A percentile compares a stretch with the other conserved stretches of the same genome.
Conservation (phyloP, 352 stramenopile species). For the Pythium graminicola region DNA sequence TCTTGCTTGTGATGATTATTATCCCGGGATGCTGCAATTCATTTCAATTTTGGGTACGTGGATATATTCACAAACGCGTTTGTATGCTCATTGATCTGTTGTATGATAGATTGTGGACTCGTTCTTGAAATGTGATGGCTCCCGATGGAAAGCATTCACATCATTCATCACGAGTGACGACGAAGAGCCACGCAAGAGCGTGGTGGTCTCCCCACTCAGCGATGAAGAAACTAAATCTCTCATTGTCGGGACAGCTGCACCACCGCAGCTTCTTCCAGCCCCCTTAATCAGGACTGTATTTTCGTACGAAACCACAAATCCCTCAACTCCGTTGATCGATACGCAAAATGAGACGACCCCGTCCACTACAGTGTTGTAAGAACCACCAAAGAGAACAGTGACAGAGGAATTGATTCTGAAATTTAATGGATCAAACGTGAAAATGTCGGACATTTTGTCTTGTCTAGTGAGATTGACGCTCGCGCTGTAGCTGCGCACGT, state of each 20-base stretch:
- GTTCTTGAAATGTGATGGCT: constrained; percentile 43
- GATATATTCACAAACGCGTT: no score
- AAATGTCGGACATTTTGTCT: background rate
- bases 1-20: constrained; percentile 75
- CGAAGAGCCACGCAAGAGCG: constrained; percentile 21
- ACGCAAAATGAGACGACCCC: constrained; percentile 1
- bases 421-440: no score
- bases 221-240: constrained; percentile 3
- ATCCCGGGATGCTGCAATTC: constrained; percentile 59
- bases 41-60: constrained; percentile 67
- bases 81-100: background rate
- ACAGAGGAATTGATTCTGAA: no score
- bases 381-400: background rate
- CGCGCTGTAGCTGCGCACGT: constrained; percentile 54
- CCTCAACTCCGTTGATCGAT: constrained; percentile 10
- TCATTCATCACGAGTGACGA: constrained; percentile 21
- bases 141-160: constrained; percentile 37
- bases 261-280: background rate
- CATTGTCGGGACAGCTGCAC: constrained; percentile 5
- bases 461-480: constrained; percentile 27
- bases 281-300: background rate
- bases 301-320: constrained; percentile 10
- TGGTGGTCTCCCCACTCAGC: background rate
- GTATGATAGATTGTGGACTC: constrained; percentile 46
- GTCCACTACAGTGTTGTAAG: constrained; percentile 1